Evolutionary conservation across 768 basidiomycete species (phyloP).

Genomic region (Jaapia argillacea): DNA sequence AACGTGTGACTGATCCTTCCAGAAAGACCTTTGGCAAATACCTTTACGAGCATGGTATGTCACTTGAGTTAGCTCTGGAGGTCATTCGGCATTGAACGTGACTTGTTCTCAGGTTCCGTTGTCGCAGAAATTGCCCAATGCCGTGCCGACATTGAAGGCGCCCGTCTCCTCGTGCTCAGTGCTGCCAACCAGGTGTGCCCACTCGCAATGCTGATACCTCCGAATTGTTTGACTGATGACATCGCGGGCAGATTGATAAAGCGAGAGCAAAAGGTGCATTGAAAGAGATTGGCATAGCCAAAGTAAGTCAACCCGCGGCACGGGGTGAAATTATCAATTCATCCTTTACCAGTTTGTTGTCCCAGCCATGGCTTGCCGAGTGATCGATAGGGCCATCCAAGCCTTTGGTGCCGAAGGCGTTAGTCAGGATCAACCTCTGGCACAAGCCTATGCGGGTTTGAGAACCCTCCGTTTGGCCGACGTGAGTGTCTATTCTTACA

Average conservation of each 20-base stretch:
- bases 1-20: constrained; percentile 84
- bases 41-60: constrained; percentile 80
- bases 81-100: neutral
- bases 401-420: constrained; percentile 95
- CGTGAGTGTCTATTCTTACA: constrained; percentile 41
- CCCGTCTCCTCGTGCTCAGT: constrained; percentile 81
- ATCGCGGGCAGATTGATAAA: constrained; percentile 66
- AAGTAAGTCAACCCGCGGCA: constrained; percentile 37
- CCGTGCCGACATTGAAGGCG: constrained; percentile 86
- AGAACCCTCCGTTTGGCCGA: constrained; percentile 86
- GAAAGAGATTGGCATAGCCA: constrained; percentile 97
- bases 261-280: constrained; percentile 87
- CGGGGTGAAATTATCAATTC: neutral
- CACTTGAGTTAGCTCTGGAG: neutral
- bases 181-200: constrained; percentile 70
- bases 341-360: constrained; percentile 69
- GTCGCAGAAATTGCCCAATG: constrained; percentile 86
- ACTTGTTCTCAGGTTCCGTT: constrained; percentile 56
- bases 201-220: neutral
- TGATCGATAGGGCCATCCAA: constrained; percentile 96
- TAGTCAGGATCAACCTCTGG: constrained; percentile 81
- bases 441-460: constrained; percentile 64
- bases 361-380: constrained; percentile 77
- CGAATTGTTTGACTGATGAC: neutral
- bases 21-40: constrained; percentile 93